Conservation (phyloP, 2,329 filamentous ascomycete genomes). For the Calycina marina region DNA sequence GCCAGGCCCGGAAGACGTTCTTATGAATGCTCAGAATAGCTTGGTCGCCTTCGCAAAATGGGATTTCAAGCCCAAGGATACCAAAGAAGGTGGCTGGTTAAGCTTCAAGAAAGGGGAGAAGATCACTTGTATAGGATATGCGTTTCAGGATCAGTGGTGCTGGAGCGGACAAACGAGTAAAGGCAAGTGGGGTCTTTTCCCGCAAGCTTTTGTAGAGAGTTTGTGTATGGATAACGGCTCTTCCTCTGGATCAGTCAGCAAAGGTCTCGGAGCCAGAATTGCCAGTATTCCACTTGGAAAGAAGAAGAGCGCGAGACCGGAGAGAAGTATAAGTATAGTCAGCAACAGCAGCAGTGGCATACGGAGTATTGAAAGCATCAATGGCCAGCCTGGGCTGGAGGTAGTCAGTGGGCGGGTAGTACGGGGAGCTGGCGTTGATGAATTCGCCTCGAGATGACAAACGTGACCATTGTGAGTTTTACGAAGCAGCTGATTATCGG, state of each 20-base stretch:
- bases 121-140: conserved; percentile 17
- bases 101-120: conserved; percentile 20
- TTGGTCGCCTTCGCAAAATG: conserved; percentile 17
- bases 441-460: too few relatives aligned
- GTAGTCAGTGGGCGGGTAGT: conserved; percentile 1
- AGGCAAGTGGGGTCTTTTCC: conserved; percentile 22
- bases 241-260: neutral
- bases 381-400: conserved; percentile 4
- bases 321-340: conserved; percentile 6
- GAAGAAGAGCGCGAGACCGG: conserved; percentile 6
- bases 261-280: neutral
- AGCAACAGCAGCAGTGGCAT: conserved; percentile 3
- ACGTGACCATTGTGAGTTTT: too few relatives aligned
- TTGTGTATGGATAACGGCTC: conserved; percentile 3
- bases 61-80: conserved; percentile 21
- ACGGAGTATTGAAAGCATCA: neutral
- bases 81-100: conserved; percentile 19
- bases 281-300: conserved; percentile 3
- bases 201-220: conserved; percentile 16
- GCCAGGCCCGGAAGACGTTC: conserved; percentile 14
- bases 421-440: neutral
- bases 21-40: conserved; percentile 16
- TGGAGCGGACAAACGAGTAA: conserved; percentile 19
- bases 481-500: too few relatives aligned
- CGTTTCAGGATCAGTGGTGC: conserved; percentile 20